Evolutionary conservation across 306 rosid genomes (phyloP).

Genomic region (Sicyos edulis): DNA sequence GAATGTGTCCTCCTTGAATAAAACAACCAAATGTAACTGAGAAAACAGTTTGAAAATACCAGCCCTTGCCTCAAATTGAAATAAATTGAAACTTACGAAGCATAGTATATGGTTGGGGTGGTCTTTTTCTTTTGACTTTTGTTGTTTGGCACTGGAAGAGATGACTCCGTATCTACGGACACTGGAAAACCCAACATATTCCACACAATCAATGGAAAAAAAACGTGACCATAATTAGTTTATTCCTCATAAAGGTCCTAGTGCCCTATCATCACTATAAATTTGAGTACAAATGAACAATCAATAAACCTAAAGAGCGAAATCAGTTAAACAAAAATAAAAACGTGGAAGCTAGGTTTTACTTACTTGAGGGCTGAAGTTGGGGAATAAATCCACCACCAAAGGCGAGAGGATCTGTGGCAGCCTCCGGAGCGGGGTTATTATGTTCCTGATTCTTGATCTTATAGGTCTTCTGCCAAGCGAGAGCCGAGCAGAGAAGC

Average conservation of each 20-base stretch:
- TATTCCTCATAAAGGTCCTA: neutral
- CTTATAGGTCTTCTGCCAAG: constrained; percentile 72
- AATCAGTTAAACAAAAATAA: neutral
- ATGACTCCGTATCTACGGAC: constrained; percentile 34
- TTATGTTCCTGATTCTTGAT: constrained; percentile 26
- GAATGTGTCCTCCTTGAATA: constrained; percentile 86
- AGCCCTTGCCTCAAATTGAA: neutral
- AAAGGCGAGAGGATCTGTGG: constrained; percentile 50
- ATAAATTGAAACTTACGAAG: constrained; percentile 52
- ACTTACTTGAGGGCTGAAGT: constrained; percentile 39
- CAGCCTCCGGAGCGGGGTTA: constrained; percentile 52
- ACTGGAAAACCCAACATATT: constrained; percentile 25
- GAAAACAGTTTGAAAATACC: neutral
- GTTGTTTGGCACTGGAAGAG: constrained; percentile 33
- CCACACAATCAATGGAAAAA: neutral
- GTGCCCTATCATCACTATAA: neutral
- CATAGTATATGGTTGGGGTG: constrained; percentile 65
- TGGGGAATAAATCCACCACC: constrained; percentile 87
- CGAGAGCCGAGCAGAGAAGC: constrained; percentile 78
- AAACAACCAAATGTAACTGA: constrained; percentile 22
- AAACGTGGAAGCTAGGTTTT: neutral
- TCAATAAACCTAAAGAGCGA: neutral
- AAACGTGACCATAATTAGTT: neutral
- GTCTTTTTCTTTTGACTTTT: constrained; percentile 56
- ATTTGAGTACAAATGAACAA: neutral